Conservation (phyloP, 345 rosid genomes). For the Physaria fendleri region DNA sequence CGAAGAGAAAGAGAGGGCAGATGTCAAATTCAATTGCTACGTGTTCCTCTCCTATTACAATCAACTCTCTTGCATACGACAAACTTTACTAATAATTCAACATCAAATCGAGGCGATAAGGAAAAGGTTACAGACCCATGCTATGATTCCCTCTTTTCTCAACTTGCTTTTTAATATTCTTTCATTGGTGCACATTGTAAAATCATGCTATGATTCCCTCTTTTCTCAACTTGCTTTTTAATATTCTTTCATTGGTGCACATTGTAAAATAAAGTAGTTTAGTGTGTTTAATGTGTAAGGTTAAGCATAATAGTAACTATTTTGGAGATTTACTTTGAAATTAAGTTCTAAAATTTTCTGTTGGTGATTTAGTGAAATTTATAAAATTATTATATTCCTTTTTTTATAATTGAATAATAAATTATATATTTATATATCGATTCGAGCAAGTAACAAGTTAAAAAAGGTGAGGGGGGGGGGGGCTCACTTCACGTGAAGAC, state of each 20-base stretch:
- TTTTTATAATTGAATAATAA: too few species aligned
- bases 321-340: too few species aligned
- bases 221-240: not conserved
- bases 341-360: too few species aligned
- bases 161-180: not conserved
- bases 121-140: conserved; percentile 13
- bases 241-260: not conserved
- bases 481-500: conserved; percentile 26
- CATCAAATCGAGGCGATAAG: conserved; percentile 24
- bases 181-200: not conserved
- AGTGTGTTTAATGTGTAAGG: too few species aligned
- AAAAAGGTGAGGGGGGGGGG: conserved; percentile 14
- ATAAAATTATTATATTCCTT: too few species aligned
- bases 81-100: not conserved
- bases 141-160: conserved; percentile 15
- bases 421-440: too few species aligned
- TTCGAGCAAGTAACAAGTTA: conserved; percentile 1
- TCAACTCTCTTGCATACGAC: not conserved
- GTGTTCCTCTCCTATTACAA: not conserved
- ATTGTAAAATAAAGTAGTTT: too few species aligned
- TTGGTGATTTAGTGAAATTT: too few species aligned
- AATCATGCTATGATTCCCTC: conserved; percentile 22
- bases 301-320: too few species aligned
- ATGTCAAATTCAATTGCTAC: conserved; percentile 23
- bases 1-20: conserved; percentile 27